Conservation (phyloP, 176 grass and related monocot species). For the Poa annua region DNA sequence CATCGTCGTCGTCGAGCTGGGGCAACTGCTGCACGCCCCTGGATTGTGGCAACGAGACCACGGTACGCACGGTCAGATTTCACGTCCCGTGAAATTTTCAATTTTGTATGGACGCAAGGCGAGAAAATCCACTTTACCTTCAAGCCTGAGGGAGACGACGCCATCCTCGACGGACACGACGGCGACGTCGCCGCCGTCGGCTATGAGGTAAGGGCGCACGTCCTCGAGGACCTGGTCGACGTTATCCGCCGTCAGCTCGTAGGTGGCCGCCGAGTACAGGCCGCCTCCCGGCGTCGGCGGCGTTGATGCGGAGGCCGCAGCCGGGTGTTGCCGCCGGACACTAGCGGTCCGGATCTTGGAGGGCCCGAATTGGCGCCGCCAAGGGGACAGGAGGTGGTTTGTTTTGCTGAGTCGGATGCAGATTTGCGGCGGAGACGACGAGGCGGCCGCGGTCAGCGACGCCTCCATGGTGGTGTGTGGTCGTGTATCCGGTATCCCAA, state of each 20-base stretch:
- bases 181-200: conserved; percentile 83
- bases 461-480: conserved; percentile 49
- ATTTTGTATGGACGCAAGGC: background rate
- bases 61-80: conserved; percentile 5
- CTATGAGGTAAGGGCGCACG: conserved; percentile 88
- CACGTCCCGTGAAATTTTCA: background rate
- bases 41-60: conserved; percentile 23
- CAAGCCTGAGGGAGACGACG: conserved; percentile 86
- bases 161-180: conserved; percentile 85
- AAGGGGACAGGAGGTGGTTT: conserved; percentile 3
- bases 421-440: conserved; percentile 39
- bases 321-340: background rate
- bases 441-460: conserved; percentile 34
- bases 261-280: conserved; percentile 73
- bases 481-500: background rate
- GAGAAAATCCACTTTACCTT: conserved; percentile 54
- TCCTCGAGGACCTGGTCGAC: conserved; percentile 80
- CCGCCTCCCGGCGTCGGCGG: conserved; percentile 54
- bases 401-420: conserved; percentile 18
- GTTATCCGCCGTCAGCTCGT: conserved; percentile 79
- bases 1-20: conserved; percentile 94
- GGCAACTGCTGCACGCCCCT: conserved; percentile 93
- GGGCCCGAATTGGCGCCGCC: conserved; percentile 27
- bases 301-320: conserved; percentile 46
- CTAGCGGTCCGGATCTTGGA: conserved; percentile 40